Evolutionary conservation across 2,329 filamentous ascomycete species (phyloP).

Genomic region (Calonectria leucothoes): DNA sequence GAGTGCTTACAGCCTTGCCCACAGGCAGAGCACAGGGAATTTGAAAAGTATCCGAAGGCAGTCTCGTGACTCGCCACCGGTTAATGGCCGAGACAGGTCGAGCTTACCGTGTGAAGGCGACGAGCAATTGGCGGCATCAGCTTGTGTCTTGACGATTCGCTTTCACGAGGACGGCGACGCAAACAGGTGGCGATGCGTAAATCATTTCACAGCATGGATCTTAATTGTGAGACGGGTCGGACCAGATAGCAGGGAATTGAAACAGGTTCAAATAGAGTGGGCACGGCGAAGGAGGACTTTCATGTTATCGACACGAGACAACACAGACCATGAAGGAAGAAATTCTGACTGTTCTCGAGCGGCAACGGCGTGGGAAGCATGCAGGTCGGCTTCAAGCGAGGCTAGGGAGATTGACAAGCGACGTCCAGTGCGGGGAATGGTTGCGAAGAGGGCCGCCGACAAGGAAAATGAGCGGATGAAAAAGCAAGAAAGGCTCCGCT

Average conservation of each 20-base stretch:
- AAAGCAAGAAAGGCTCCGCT: constrained; percentile 28
- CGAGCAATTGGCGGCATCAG: neutral
- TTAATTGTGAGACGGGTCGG: neutral
- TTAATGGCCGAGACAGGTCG: neutral
- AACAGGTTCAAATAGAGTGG: neutral
- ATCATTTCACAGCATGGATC: neutral
- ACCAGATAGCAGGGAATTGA: neutral
- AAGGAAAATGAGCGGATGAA: neutral
- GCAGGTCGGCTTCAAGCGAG: constrained; percentile 26
- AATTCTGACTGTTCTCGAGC: neutral
- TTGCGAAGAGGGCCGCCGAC: constrained; percentile 13
- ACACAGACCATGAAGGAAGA: neutral
- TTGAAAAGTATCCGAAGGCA: neutral
- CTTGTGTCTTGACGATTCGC: neutral
- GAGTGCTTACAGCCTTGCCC: neutral
- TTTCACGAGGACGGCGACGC: neutral
- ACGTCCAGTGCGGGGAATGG: constrained; percentile 35
- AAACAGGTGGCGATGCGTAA: neutral
- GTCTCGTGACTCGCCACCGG: neutral
- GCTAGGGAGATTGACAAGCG: constrained; percentile 11
- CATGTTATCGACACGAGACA: neutral
- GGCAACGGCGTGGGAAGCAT: constrained; percentile 3
- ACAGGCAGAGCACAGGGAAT: too few species aligned
- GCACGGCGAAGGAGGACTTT: neutral
- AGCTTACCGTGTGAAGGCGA: neutral